Evolutionary conservation across 1,284 basidiomycete species (phyloP).

Genomic region (Leucoagaricus sp.): DNA sequence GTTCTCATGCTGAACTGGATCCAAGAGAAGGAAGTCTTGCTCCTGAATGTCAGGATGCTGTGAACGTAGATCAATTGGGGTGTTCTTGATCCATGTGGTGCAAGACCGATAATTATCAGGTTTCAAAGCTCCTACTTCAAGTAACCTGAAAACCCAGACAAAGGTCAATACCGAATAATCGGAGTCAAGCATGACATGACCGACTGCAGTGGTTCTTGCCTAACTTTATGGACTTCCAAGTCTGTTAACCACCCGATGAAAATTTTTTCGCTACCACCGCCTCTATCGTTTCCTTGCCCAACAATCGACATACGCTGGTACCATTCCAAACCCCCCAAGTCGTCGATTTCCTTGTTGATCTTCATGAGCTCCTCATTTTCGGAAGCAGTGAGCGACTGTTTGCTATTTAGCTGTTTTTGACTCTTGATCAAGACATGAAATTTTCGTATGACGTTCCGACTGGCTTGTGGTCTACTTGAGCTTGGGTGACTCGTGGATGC

Average conservation of each 20-base stretch:
- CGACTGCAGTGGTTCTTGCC: slow-evolving; percentile 42
- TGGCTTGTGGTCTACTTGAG: slow-evolving; percentile 47
- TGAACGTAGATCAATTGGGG: slow-evolving; percentile 80
- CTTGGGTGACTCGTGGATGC: slow-evolving; percentile 15
- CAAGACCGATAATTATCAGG: slow-evolving; percentile 77
- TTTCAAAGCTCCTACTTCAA: slow-evolving; percentile 86
- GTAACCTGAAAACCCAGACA: slow-evolving; percentile 49
- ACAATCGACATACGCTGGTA: slow-evolving; percentile 83
- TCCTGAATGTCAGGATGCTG: slow-evolving; percentile 76
- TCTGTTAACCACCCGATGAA: slow-evolving; percentile 75
- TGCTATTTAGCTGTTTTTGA: slow-evolving; percentile 47
- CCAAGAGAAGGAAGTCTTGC: slow-evolving; percentile 79
- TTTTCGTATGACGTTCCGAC: slow-evolving; percentile 63
- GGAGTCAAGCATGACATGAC: slow-evolving; percentile 15
- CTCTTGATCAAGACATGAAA: slow-evolving; percentile 72
- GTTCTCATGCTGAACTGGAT: slow-evolving; percentile 43
- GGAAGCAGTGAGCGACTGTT: slow-evolving; percentile 19
- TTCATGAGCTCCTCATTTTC: slow-evolving; percentile 40
- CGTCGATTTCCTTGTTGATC: slow-evolving; percentile 61
- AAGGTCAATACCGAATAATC: background rate
- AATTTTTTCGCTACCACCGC: slow-evolving; percentile 83
- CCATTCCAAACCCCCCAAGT: slow-evolving; percentile 71
- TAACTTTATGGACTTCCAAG: slow-evolving; percentile 39
- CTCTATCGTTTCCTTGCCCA: slow-evolving; percentile 78
- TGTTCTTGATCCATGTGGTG: slow-evolving; percentile 68